These are phyloP conservation scores for Leccinum ochraceum DNA, from an alignment of 768 basidiomycete genomes.

Conservation along the genomic window DNA sequence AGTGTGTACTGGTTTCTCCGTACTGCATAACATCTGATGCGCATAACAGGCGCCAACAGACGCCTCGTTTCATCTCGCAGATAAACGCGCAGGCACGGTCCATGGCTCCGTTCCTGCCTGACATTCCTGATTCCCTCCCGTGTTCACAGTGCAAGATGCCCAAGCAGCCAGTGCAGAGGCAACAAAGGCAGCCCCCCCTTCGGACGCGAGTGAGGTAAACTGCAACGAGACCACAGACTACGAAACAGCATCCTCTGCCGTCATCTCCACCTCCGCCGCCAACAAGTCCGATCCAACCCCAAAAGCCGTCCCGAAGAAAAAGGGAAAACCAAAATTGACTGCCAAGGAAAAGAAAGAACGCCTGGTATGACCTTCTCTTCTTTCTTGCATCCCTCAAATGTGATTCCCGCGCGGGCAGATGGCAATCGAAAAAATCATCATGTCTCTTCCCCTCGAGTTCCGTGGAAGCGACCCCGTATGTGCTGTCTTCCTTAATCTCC, in stretches of 20 bases:
- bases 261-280: too few relatives aligned
- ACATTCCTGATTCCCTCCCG: too few relatives aligned
- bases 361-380: constrained; percentile 47
- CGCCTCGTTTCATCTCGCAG: too few relatives aligned
- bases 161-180: too few relatives aligned
- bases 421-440: constrained; percentile 69
- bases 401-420: constrained; percentile 36
- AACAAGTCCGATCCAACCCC: constrained; percentile 17
- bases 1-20: constrained; percentile 37
- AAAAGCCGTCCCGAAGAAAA: constrained; percentile 48
- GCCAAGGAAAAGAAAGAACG: constrained; percentile 86
- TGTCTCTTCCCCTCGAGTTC: constrained; percentile 84
- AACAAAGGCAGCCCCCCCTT: too few relatives aligned
- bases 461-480: constrained; percentile 84
- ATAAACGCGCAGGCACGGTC: too few relatives aligned
- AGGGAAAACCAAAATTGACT: constrained; percentile 65
- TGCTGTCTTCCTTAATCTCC: constrained; percentile 10
- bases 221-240: too few relatives aligned
- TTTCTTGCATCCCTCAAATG: too few relatives aligned
- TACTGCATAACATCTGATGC: background rate
- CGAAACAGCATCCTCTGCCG: too few relatives aligned
- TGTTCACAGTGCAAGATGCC: too few relatives aligned
- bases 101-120: too few relatives aligned
- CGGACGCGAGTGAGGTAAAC: too few relatives aligned
- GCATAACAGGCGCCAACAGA: background rate